phyloP scores from a whole-genome alignment of 768 basidiomycete genomes.

The Podaxis sp. region DNA sequence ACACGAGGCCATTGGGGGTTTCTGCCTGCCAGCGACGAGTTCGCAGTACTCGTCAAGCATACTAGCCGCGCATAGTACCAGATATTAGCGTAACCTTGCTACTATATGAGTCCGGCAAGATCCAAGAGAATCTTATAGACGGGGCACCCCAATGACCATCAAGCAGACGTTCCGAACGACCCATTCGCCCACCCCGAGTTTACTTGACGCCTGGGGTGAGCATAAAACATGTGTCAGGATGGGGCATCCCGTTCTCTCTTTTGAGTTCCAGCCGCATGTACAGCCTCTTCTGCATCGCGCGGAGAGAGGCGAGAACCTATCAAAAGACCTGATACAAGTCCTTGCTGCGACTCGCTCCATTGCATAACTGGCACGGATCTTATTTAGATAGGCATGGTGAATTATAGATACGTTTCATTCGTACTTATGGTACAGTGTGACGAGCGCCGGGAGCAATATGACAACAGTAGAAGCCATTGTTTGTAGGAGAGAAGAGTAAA shows the following conservation, averaged over 20 bases:
- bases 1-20: neutral
- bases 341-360: neutral
- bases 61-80: neutral
- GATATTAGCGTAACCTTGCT: neutral
- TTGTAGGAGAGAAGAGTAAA: neutral
- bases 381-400: neutral
- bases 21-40: neutral
- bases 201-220: neutral
- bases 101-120: neutral
- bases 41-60: neutral
- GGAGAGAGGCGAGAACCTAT: neutral
- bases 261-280: neutral
- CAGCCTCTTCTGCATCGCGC: neutral
- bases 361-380: neutral
- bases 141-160: neutral
- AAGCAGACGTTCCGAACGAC: neutral
- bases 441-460: neutral
- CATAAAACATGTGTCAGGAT: conserved; percentile 2
- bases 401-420: neutral
- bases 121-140: neutral
- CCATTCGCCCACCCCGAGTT: neutral
- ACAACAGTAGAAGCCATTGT: neutral
- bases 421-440: neutral
- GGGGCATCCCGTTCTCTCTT: neutral
- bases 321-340: neutral